Conservation (phyloP, 2,329 filamentous ascomycete genomes). For the Ophiocordyceps unilateralis region DNA sequence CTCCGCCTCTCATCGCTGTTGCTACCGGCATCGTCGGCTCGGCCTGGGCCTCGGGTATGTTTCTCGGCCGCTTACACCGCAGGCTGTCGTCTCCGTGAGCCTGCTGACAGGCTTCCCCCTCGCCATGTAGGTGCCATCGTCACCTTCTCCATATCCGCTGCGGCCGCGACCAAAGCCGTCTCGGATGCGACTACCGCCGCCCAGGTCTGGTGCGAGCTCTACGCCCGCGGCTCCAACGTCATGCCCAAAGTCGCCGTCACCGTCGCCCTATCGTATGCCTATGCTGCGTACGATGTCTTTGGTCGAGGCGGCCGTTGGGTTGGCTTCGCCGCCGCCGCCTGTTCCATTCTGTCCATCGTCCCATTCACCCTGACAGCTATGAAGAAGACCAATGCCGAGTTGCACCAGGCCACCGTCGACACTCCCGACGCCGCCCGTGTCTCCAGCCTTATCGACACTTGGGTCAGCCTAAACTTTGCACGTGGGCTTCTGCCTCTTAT, state of each 20-base stretch:
- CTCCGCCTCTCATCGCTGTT: slow-evolving; percentile 15
- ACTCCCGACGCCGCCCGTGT: slow-evolving; percentile 4
- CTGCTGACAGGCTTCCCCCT: neutral
- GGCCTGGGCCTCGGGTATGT: slow-evolving; percentile 18
- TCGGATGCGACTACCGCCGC: slow-evolving; percentile 14
- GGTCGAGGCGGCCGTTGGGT: slow-evolving; percentile 14
- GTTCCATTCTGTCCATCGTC: slow-evolving; percentile 18
- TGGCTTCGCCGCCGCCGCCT: slow-evolving; percentile 14
- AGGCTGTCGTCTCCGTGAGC: neutral
- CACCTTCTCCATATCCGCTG: slow-evolving; percentile 16
- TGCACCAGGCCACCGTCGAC: slow-evolving; percentile 10
- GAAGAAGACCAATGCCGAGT: slow-evolving; percentile 16
- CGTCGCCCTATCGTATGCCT: slow-evolving; percentile 16
- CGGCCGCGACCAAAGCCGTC: slow-evolving; percentile 14
- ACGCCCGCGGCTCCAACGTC: slow-evolving; percentile 15
- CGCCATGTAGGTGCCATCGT: slow-evolving; percentile 17
- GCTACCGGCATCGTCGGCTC: slow-evolving; percentile 21
- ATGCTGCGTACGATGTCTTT: slow-evolving; percentile 17
- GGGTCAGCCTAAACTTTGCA: slow-evolving; percentile 11
- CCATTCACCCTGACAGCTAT: slow-evolving; percentile 22
- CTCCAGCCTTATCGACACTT: slow-evolving; percentile 7
- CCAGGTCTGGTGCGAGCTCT: slow-evolving; percentile 20
- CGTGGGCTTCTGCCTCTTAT: slow-evolving; percentile 14
- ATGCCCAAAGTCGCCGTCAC: slow-evolving; percentile 19
- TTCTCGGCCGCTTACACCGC: neutral